phyloP scores from a whole-genome alignment of 495 filamentous ascomycete species.

The Choiromyces venosus region DNA sequence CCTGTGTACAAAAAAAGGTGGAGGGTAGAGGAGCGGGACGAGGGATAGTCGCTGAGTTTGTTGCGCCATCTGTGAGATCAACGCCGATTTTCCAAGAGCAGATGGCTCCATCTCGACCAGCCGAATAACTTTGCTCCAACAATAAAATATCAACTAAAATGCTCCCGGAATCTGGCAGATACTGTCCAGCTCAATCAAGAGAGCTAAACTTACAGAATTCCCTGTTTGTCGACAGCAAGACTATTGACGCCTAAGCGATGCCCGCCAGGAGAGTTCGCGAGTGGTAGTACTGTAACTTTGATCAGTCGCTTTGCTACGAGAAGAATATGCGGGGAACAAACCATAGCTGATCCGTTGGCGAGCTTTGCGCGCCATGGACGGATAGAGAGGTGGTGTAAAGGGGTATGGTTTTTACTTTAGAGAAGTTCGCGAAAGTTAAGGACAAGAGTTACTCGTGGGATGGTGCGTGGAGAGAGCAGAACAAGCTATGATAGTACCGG shows the following conservation, averaged over 20 bases:
- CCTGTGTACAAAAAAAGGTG: conserved; percentile 69
- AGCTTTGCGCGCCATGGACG: conserved; percentile 56
- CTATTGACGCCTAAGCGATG: conserved; percentile 94
- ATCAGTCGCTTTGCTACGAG: conserved; percentile 19
- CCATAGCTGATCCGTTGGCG: conserved; percentile 64
- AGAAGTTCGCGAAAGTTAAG: not conserved
- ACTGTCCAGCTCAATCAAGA: conserved; percentile 32
- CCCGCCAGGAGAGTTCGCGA: conserved; percentile 81
- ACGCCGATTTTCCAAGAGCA: conserved; percentile 89
- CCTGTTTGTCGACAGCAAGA: conserved; percentile 75
- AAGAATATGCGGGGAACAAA: conserved; percentile 42
- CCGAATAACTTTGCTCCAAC: conserved; percentile 69
- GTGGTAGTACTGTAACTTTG: conserved; percentile 69
- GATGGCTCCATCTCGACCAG: conserved; percentile 88
- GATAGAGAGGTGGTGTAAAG: not conserved
- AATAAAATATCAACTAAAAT: conserved; percentile 16
- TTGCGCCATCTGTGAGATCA: conserved; percentile 46
- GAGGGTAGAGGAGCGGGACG: conserved; percentile 49
- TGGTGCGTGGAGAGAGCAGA: not conserved
- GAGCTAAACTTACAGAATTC: conserved; percentile 67
- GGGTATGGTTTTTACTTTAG: not conserved
- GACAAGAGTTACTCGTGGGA: not conserved
- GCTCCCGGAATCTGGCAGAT: conserved; percentile 22
- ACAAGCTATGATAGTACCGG: not conserved
- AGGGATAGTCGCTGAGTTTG: conserved; percentile 38